phyloP scores from a whole-genome alignment of 2,329 filamentous ascomycete species.

The Sporothrix luriei region DNA sequence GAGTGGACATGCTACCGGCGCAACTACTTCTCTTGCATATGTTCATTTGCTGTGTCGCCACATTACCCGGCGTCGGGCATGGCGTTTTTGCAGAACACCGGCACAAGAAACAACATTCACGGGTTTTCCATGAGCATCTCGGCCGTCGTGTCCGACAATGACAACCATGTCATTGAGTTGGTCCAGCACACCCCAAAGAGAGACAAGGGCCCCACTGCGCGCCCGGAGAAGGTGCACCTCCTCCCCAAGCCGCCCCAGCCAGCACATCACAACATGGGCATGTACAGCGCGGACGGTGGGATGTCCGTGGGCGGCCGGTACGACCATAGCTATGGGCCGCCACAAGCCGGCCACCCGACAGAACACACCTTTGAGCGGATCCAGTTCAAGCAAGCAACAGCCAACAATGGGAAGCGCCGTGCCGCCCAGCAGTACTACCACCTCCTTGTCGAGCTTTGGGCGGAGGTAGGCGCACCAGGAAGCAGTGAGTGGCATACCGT shows the following conservation, averaged over 20 bases:
- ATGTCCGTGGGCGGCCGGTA: conserved; percentile 42
- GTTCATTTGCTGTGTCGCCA: conserved; percentile 72
- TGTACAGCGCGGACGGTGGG: conserved; percentile 45
- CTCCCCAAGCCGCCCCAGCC: conserved; percentile 64
- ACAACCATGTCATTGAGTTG: conserved; percentile 76
- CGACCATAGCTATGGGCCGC: conserved; percentile 49
- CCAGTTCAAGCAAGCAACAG: conserved; percentile 91
- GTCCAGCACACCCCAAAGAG: conserved; percentile 91
- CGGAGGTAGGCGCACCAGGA: conserved; percentile 59
- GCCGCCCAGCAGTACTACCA: conserved; percentile 93
- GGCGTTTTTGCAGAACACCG: conserved; percentile 54
- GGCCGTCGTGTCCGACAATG: conserved; percentile 75
- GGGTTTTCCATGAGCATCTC: conserved; percentile 83
- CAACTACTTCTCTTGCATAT: conserved; percentile 87
- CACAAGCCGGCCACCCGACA: conserved; percentile 48
- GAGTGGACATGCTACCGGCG: conserved; percentile 92
- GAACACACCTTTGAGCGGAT: conserved; percentile 80
- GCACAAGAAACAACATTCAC: conserved; percentile 64
- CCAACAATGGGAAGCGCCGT: conserved; percentile 88
- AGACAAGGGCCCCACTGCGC: conserved; percentile 80
- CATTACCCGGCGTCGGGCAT: conserved; percentile 51
- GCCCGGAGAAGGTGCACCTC: conserved; percentile 69
- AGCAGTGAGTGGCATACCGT: conserved; percentile 58
- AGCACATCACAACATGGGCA: conserved; percentile 49
- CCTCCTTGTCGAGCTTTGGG: conserved; percentile 82